Conservation (phyloP, 2,329 filamentous ascomycete species). For the Fusarium zealandicum region DNA sequence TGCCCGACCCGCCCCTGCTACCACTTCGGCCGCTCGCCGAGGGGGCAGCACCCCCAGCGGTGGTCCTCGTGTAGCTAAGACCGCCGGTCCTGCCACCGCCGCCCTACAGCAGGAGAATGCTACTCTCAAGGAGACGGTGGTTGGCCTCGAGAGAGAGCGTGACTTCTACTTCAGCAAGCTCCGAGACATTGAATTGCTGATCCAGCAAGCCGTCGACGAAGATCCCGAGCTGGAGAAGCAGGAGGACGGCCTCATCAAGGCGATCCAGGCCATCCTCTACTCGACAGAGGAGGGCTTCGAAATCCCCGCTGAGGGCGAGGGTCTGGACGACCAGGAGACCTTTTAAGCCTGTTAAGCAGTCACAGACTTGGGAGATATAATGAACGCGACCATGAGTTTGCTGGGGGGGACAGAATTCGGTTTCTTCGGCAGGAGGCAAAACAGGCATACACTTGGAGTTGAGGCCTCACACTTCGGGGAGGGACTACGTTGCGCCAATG, state of each 20-base stretch:
- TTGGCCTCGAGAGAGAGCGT: slow-evolving; percentile 90
- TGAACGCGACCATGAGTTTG: slow-evolving; percentile 41
- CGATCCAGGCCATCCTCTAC: slow-evolving; percentile 96
- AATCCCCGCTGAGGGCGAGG: slow-evolving; percentile 82
- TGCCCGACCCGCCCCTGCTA: slow-evolving; percentile 56
- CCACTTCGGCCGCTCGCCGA: slow-evolving; percentile 55
- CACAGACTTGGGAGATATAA: slow-evolving; percentile 29
- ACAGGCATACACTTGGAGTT: slow-evolving; percentile 39
- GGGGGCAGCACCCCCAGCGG: slow-evolving; percentile 71
- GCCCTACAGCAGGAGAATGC: slow-evolving; percentile 85
- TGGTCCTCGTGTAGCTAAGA: slow-evolving; percentile 55
- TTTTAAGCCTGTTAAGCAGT: slow-evolving; percentile 57
- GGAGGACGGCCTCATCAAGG: slow-evolving; percentile 89
- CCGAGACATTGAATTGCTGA: slow-evolving; percentile 91
- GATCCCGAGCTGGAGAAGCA: slow-evolving; percentile 94
- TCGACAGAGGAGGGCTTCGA: slow-evolving; percentile 94
- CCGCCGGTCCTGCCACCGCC: slow-evolving; percentile 66
- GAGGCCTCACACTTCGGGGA: slow-evolving; percentile 34
- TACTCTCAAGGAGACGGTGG: slow-evolving; percentile 93
- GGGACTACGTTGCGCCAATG: slow-evolving; percentile 28
- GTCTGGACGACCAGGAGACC: slow-evolving; percentile 79
- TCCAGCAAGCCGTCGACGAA: slow-evolving; percentile 91
- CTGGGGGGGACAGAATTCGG: slow-evolving; percentile 17
- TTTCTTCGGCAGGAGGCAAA: slow-evolving; percentile 32
- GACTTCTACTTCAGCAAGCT: slow-evolving; percentile 99